These are phyloP conservation scores for Ceratocystis eucalypticola DNA, from an alignment of 2,329 filamentous ascomycete species.

Conservation along the genomic window DNA sequence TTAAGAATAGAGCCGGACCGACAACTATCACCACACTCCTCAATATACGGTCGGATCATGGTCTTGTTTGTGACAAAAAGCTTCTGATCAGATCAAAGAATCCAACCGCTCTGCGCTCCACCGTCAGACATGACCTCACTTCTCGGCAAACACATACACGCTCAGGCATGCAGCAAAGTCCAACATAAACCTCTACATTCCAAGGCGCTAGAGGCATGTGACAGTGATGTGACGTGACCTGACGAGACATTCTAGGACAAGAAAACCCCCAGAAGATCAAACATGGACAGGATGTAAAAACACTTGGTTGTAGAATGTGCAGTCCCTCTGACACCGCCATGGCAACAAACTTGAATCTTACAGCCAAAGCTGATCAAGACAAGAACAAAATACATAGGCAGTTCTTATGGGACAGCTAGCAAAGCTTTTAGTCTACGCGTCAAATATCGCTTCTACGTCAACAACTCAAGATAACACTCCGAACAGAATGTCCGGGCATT, in stretches of 20 bases:
- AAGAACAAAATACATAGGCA: slow-evolving; percentile 36
- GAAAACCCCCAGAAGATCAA: neutral
- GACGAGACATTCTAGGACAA: too few species aligned
- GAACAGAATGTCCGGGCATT: slow-evolving; percentile 56
- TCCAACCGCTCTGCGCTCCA: neutral
- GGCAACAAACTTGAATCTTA: slow-evolving; percentile 20
- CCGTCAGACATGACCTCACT: neutral
- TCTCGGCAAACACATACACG: neutral
- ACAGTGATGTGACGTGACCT: neutral
- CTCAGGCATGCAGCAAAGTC: neutral
- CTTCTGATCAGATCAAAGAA: neutral
- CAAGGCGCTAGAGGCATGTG: neutral
- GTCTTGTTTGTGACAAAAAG: neutral
- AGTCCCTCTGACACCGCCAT: slow-evolving; percentile 33
- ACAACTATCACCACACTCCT: neutral
- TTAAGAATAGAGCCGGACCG: neutral
- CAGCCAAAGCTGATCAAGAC: slow-evolving; percentile 23
- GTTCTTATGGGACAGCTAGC: slow-evolving; percentile 41
- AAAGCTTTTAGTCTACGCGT: slow-evolving; percentile 19
- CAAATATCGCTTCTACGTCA: slow-evolving; percentile 49
- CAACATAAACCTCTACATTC: neutral
- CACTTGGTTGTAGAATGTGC: slow-evolving; percentile 24
- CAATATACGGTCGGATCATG: neutral
- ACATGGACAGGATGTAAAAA: neutral
- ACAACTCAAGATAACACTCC: slow-evolving; percentile 41